Evolutionary conservation across 352 stramenopile genomes (phyloP), one percentile per base, ranked within the genome.

Genomic region (Phytopythium mirpurense): DNA sequence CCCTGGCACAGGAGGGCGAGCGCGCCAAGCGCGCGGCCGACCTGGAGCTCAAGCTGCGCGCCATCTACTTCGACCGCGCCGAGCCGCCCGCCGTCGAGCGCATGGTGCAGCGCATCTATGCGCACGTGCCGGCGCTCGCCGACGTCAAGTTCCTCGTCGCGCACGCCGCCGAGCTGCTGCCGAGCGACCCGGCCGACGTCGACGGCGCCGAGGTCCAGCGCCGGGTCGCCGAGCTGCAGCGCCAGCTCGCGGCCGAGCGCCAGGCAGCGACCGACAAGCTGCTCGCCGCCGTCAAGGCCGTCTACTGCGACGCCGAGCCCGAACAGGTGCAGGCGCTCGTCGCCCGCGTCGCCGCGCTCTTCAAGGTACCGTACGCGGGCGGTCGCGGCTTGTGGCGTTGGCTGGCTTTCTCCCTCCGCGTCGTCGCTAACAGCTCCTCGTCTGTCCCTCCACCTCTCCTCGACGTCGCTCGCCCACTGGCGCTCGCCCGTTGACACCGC

Each of bases 31-130:
- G 83, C 8, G 71, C 74, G 2, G 87, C 86, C 18, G 85, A 96
- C 58, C 70, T 96, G 18, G 89, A 97, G 57, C 68, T 96, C 51
- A 93, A 93, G 66, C 89, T 96, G 47, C 75, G 86, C 31, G 88
- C 75, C 19, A 70, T 97, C 18, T 96, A 97, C 78, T 96, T 95
- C 57, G 85, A 96, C 54, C 68, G 74, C 24, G 88, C 96, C 67
- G 83, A 97, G 45, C 83, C 83, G 5, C 72, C 64, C 5, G 67
- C 55, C 14, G 86, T 95, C n/a, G 83, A 94, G 49, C 42, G 52
- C 26, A 93, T 95, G 64, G 83, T 96, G 6, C 58, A 80, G 19
- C 72, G 72, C 14, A 94, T 96, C 57, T 96, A 96, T 57, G 57
- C 55, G 2, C 73, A 96, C 56, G 68, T 95, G 15, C 66, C 63